Percentiles rank a stretch among this genome's conserved stretches.
Conservation (phyloP, 192 early-diverging fungal species). For the Backusella westeae region DNA sequence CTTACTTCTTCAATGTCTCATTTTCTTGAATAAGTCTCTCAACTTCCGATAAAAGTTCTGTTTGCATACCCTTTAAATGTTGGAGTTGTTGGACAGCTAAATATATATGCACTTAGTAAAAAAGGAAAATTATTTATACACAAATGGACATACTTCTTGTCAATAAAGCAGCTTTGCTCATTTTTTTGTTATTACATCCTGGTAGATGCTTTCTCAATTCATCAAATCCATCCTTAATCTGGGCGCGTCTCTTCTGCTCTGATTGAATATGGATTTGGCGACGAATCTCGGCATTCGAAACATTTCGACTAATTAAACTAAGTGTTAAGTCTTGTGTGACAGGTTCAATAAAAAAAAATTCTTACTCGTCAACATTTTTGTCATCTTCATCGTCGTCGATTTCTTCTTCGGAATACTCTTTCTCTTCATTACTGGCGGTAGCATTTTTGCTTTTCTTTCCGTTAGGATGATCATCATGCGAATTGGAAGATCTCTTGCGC, state of each 20-base stretch:
- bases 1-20: slow-evolving; percentile 30
- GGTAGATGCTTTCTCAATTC: slow-evolving; percentile 44
- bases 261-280: slow-evolving; percentile 50
- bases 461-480: background rate
- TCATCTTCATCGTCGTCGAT: slow-evolving; percentile 15
- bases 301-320: slow-evolving; percentile 16
- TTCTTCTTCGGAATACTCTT: slow-evolving; percentile 16
- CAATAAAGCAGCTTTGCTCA: slow-evolving; percentile 44
- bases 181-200: slow-evolving; percentile 38
- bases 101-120: background rate
- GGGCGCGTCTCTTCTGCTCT: slow-evolving; percentile 46
- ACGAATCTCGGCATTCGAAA: slow-evolving; percentile 38
- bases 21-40: slow-evolving; percentile 32
- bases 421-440: slow-evolving; percentile 1
- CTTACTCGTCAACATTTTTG: slow-evolving; percentile 7
- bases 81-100: slow-evolving; percentile 45
- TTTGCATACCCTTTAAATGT: slow-evolving; percentile 40
- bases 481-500: slow-evolving; percentile 23
- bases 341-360: slow-evolving; percentile 11
- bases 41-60: slow-evolving; percentile 32
- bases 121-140: background rate
- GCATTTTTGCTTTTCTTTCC: background rate
- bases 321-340: slow-evolving; percentile 9
- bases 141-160: slow-evolving; percentile 32
- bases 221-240: slow-evolving; percentile 50